These are phyloP conservation scores for Taxawa tesnikishii DNA, from an alignment of 2,329 filamentous ascomycete species.

Conservation along the genomic window DNA sequence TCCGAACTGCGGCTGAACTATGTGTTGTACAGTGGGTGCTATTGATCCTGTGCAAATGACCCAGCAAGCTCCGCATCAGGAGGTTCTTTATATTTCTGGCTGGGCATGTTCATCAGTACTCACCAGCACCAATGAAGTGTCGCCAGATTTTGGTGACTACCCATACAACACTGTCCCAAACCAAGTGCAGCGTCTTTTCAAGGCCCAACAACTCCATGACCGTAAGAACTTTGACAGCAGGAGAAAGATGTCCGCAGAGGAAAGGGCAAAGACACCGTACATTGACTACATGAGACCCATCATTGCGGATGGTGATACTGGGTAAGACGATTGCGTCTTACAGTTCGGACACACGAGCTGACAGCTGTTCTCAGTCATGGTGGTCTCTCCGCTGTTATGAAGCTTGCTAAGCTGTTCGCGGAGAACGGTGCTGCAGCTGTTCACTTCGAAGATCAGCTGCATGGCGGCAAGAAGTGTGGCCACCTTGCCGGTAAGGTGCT, in stretches of 20 bases:
- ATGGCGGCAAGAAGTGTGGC: conserved; percentile 96
- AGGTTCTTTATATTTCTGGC: conserved; percentile 89
- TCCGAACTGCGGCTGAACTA: too few species aligned
- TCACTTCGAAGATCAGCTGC: conserved; percentile 95
- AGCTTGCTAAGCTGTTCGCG: conserved; percentile 93
- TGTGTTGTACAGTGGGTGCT: conserved; percentile 75
- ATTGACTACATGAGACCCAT: conserved; percentile 90
- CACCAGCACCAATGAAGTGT: conserved; percentile 93
- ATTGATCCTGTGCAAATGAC: conserved; percentile 99
- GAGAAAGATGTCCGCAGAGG: conserved; percentile 60
- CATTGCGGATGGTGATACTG: conserved; percentile 91
- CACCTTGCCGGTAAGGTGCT: conserved; percentile 94
- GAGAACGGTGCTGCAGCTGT: conserved; percentile 94
- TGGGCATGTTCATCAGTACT: conserved; percentile 95
- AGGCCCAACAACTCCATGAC: conserved; percentile 94
- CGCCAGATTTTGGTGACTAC: conserved; percentile 95
- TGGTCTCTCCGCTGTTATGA: conserved; percentile 82
- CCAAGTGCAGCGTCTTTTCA: conserved; percentile 90
- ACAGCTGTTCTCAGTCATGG: conserved; percentile 56
- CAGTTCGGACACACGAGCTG: conserved; percentile 6
- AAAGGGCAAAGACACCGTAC: conserved; percentile 68
- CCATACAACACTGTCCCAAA: conserved; percentile 98
- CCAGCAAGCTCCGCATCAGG: conserved; percentile 90
- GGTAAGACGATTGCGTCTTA: conserved; percentile 23
- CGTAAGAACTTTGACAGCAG: conserved; percentile 86